Evolutionary conservation across 345 rosid genomes (phyloP), one percentile per base, ranked within the genome.

Genomic region (Salix brachista): DNA sequence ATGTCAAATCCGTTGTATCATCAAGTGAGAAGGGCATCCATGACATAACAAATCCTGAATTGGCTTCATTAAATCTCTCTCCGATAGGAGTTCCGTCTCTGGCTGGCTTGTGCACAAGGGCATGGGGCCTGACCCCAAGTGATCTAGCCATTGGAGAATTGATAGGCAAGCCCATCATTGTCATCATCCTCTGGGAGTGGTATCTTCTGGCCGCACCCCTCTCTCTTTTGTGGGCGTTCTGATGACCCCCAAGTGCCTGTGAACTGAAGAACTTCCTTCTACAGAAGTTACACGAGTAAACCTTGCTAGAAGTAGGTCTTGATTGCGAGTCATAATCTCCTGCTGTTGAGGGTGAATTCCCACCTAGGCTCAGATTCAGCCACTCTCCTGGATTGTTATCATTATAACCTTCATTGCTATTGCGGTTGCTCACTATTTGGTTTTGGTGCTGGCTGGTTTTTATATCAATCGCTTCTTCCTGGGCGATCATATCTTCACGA

Each of bases 221-320:
- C 83, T 91, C 91, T 72, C 92, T 82, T 80, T 88, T 91, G 87
- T 91, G 96, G 69, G 96, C 96, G 66, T 91, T 91, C 84, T 91
- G 93, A 80, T 91, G 96, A 44, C 96, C 96, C 21, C 96, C 96
- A 37, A 91, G 78, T 37, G 96, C 96, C 72, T 91, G 96, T 48
- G 92, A 89, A 74, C 92, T 91, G 79, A 71, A 91, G 81, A 91
- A 91, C 81, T 88, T 91, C 75, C 93, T 89, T 85, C 86, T 86
- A 84, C 96, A 91, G 77, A 89, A 91, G 80, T 89, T 88, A 39
- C 96, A 91, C 8, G 92, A 88, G 85, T 88, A 89, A 75, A 88
- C 80, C 78, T 86, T 88, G 66, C 86, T 61, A 14, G 88, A 70
- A 78, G 62, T 70, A 12, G 90, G 85, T 60, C 81, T 84, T 23